Base-by-base conservation (phyloP, 2,329 filamentous ascomycete species). In the Clarireedia homoeocarpa region DNA sequence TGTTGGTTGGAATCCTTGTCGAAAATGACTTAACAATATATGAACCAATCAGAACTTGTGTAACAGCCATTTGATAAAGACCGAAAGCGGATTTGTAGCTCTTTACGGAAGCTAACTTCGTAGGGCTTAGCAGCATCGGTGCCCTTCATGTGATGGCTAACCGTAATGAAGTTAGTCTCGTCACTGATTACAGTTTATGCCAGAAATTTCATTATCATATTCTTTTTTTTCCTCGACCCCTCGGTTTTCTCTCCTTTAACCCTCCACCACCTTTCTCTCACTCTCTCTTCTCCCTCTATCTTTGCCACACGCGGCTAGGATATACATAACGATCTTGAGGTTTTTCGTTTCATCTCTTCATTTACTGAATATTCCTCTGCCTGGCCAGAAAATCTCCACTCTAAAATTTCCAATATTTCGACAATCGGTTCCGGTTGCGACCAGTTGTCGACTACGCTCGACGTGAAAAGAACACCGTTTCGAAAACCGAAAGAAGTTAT, bases 281-380 rank as follows among this genome's bases (percentile, higher is more conserved):
- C 48, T 23, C 20, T 34, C n/a, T 54, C 24, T 38, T 50, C 27
- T 34, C 27, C 17, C 17, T 24, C 23, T 26, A 45, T 55, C 53
- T 62, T 59, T 67, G 66, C 67, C 66, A 69, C 67, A 55, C 62
- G 66, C 67, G 67, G 68, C 67, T 60, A 60, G 61, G 66, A 51
- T 51, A 66, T 59, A 55, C 27, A 49, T 58, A 36, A 58, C 36
- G 39, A 42, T 39, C 56, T 53, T 56, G 53, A 38, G 53, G 58
- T 51, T 55, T 54, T 42, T 39, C 59, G 54, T 50, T 50, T 42
- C 42, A 4, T 45, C 27, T 15, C 26, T 34, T 20, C 7, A 6
- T 47, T 52, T 45, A 4, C 42, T 24, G 26, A 40, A 40, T 36
- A 45, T 27, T 34, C 46, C 30, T 64, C 62, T 65, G 61, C 59